Evolutionary conservation across 2,329 filamentous ascomycete genomes (phyloP).

Genomic region (Arthrinium puccinioides): DNA sequence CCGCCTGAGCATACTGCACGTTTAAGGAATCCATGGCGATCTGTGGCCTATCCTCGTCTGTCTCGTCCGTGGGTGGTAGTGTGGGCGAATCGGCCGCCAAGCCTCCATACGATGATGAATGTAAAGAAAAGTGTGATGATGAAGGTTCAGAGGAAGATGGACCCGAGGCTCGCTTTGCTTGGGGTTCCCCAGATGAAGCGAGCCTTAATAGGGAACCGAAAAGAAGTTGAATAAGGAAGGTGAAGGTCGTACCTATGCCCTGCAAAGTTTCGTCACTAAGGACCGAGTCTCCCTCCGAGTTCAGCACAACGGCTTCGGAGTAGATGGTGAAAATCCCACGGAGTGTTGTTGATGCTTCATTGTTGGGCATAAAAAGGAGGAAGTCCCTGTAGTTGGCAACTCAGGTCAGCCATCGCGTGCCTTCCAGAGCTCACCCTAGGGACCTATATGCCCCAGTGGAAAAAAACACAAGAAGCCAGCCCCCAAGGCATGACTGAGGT

Average conservation of each 20-base stretch:
- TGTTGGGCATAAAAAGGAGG: slow-evolving; percentile 73
- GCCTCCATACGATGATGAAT: too few relatives aligned
- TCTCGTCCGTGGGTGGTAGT: background rate
- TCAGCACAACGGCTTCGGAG: slow-evolving; percentile 80
- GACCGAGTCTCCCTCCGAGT: slow-evolving; percentile 86
- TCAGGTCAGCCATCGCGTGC: too few relatives aligned
- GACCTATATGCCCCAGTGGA: too few relatives aligned
- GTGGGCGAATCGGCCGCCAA: background rate
- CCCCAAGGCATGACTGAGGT: too few relatives aligned
- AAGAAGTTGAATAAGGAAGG: slow-evolving; percentile 62
- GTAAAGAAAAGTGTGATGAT: too few relatives aligned
- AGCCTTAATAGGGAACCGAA: slow-evolving; percentile 71
- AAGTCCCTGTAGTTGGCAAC: slow-evolving; percentile 79
- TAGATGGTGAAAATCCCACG: slow-evolving; percentile 86
- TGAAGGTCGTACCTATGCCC: slow-evolving; percentile 79
- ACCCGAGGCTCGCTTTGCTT: slow-evolving; percentile 22
- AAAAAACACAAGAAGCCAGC: too few relatives aligned
- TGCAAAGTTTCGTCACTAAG: slow-evolving; percentile 86
- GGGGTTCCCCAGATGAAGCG: slow-evolving; percentile 41
- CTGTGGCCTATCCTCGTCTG: too few relatives aligned
- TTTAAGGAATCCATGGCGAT: too few relatives aligned
- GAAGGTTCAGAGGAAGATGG: too few relatives aligned
- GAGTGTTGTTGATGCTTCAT: slow-evolving; percentile 60
- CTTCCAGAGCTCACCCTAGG: too few relatives aligned
- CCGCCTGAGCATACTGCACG: too few relatives aligned